These are phyloP conservation scores for Hemisphaericaspora subhashii DNA, from an alignment of 1,139 yeast genomes.

Conservation along the genomic window DNA sequence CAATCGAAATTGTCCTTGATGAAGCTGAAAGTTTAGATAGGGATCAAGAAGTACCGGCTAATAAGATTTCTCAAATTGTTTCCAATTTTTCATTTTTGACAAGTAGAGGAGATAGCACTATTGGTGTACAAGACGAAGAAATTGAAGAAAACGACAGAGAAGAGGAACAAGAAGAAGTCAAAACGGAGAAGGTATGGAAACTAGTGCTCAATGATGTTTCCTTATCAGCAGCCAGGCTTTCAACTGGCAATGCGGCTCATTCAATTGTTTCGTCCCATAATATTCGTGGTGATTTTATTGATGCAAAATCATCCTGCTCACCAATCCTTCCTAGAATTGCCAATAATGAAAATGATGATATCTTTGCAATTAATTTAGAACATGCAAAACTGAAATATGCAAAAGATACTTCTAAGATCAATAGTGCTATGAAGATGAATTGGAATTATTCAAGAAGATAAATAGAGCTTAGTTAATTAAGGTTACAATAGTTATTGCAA, in stretches of 20 bases:
- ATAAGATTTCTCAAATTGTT: neutral
- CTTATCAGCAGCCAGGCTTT: slow-evolving; percentile 50
- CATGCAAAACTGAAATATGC: slow-evolving; percentile 12
- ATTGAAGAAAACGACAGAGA: slow-evolving; percentile 1
- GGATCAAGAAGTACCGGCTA: slow-evolving; percentile 18
- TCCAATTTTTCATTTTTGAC: neutral
- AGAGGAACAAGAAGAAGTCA: neutral
- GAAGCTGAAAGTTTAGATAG: slow-evolving; percentile 30
- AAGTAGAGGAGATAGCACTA: neutral
- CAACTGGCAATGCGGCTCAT: slow-evolving; percentile 39
- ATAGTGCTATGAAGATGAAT: neutral
- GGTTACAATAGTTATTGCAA: too few relatives aligned
- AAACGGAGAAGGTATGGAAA: slow-evolving; percentile 30
- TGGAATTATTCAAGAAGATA: neutral
- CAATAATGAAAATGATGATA: slow-evolving; percentile 14
- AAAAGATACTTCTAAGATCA: neutral
- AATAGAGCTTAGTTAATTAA: neutral
- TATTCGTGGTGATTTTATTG: slow-evolving; percentile 17
- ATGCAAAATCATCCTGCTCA: slow-evolving; percentile 8
- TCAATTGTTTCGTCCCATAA: slow-evolving; percentile 12
- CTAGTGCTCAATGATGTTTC: slow-evolving; percentile 48
- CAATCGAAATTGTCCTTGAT: neutral
- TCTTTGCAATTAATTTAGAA: slow-evolving; percentile 14
- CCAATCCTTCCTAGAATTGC: neutral
- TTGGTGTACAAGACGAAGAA: too few relatives aligned